Evolutionary conservation across 257 asterid species (phyloP).

Genomic region (Gentiana macrophylla): DNA sequence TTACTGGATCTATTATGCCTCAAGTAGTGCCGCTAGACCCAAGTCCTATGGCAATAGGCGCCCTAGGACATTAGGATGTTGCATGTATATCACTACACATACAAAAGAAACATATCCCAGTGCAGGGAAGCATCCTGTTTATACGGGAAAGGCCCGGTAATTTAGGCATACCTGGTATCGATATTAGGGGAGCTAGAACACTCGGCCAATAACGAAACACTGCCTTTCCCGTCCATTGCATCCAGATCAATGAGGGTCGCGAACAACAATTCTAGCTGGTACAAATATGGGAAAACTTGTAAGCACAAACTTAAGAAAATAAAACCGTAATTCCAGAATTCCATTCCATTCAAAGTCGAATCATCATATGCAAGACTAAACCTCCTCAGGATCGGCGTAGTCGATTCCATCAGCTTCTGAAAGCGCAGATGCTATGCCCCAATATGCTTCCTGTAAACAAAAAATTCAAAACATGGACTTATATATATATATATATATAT

Average conservation of each 20-base stretch:
- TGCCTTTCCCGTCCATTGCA: slow-evolving; percentile 96
- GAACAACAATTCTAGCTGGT: slow-evolving; percentile 79
- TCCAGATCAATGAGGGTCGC: slow-evolving; percentile 87
- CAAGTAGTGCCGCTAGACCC: too few species aligned
- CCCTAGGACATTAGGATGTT: too few species aligned
- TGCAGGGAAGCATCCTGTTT: too few species aligned
- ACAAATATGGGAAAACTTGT: slow-evolving; percentile 11
- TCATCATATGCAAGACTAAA: slow-evolving; percentile 12
- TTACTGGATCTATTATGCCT: too few species aligned
- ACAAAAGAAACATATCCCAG: too few species aligned
- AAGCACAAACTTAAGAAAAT: slow-evolving; percentile 5
- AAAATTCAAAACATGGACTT: slow-evolving; percentile 2
- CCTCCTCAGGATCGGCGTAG: slow-evolving; percentile 97
- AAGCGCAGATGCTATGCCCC: slow-evolving; percentile 81
- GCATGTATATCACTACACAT: too few species aligned
- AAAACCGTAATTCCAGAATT: not conserved
- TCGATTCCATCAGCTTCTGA: slow-evolving; percentile 95
- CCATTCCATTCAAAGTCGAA: not conserved
- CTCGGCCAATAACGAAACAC: slow-evolving; percentile 71
- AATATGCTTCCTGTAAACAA: slow-evolving; percentile 67
- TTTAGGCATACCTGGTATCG: slow-evolving; percentile 52
- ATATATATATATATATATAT: too few species aligned
- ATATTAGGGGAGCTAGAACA: slow-evolving; percentile 92
- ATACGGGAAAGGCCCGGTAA: too few species aligned
- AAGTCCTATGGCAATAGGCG: too few species aligned